These are phyloP conservation scores for Phlebiopsis gigantea DNA, from an alignment of 768 basidiomycete species.

Conservation along the genomic window DNA sequence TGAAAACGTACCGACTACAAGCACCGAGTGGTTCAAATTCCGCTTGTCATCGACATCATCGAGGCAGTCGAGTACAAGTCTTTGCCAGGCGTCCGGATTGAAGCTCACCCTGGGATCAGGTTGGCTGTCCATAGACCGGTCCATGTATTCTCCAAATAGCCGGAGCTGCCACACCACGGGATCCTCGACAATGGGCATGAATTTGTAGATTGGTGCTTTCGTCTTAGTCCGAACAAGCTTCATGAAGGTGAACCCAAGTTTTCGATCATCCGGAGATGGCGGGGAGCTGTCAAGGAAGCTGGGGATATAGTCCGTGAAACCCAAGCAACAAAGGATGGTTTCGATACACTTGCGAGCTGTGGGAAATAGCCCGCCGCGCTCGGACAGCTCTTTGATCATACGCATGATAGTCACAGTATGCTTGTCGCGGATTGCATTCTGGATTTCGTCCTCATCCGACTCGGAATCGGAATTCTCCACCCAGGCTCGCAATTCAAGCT, in stretches of 20 bases:
- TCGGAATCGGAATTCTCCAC: constrained; percentile 38
- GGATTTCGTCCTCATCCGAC: constrained; percentile 13
- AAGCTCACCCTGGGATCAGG: constrained; percentile 56
- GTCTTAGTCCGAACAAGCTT: constrained; percentile 48
- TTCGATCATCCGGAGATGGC: constrained; percentile 16
- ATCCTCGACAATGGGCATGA: constrained; percentile 52
- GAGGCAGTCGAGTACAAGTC: constrained; percentile 57
- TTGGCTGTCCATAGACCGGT: constrained; percentile 62
- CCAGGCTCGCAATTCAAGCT: constrained; percentile 51
- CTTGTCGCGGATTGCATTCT: constrained; percentile 34
- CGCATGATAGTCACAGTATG: constrained; percentile 44
- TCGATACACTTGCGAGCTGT: constrained; percentile 32
- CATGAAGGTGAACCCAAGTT: constrained; percentile 46
- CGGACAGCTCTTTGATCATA: constrained; percentile 40
- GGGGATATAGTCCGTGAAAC: constrained; percentile 37
- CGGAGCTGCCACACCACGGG: constrained; percentile 63
- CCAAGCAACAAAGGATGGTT: constrained; percentile 38
- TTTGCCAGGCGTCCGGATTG: constrained; percentile 68
- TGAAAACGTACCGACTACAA: constrained; percentile 53
- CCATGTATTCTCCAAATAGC: constrained; percentile 69
- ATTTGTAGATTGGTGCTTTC: constrained; percentile 35
- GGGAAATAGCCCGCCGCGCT: constrained; percentile 31
- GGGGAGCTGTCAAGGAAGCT: constrained; percentile 20
- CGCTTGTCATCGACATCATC: constrained; percentile 28
- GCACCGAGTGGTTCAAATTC: constrained; percentile 43